Conservation (phyloP, 2,329 filamentous ascomycete genomes). For the Claviceps arundinis region DNA sequence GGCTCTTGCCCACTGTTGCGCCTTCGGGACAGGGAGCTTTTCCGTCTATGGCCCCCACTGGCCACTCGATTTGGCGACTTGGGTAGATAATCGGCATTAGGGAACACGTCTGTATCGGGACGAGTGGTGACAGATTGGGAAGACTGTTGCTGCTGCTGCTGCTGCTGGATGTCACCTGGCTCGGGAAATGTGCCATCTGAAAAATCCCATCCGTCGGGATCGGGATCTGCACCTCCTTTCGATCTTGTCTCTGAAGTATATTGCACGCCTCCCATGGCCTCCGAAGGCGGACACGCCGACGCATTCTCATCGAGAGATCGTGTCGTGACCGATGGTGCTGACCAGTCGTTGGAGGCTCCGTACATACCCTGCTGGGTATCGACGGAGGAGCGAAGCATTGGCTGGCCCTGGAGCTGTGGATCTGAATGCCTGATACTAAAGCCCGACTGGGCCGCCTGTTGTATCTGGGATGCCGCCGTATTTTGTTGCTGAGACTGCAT, state of each 20-base stretch:
- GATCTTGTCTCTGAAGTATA: slow-evolving; percentile 31
- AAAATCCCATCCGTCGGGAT: slow-evolving; percentile 83
- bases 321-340: slow-evolving; percentile 19
- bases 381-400: slow-evolving; percentile 40
- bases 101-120: slow-evolving; percentile 81
- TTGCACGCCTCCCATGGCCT: slow-evolving; percentile 25
- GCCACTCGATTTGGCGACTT: slow-evolving; percentile 66
- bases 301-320: slow-evolving; percentile 21
- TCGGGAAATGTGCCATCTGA: slow-evolving; percentile 62
- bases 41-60: slow-evolving; percentile 56
- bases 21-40: slow-evolving; percentile 63
- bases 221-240: slow-evolving; percentile 31
- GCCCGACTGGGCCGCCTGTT: slow-evolving; percentile 21
- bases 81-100: slow-evolving; percentile 62
- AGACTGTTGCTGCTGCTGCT: slow-evolving; percentile 3
- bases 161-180: slow-evolving; percentile 28
- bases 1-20: slow-evolving; percentile 56
- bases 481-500: slow-evolving; percentile 41
- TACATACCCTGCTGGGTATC: slow-evolving; percentile 33
- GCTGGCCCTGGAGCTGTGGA: slow-evolving; percentile 30
- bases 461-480: slow-evolving; percentile 47
- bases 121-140: slow-evolving; percentile 42
- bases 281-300: slow-evolving; percentile 21
- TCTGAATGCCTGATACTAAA: slow-evolving; percentile 23
- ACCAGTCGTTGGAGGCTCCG: slow-evolving; percentile 22